A percentile compares a stretch with the other conserved stretches of the same genome.
Evolutionary conservation across 441 rosid species (phyloP).

Genomic region (Pelargonium australe): DNA sequence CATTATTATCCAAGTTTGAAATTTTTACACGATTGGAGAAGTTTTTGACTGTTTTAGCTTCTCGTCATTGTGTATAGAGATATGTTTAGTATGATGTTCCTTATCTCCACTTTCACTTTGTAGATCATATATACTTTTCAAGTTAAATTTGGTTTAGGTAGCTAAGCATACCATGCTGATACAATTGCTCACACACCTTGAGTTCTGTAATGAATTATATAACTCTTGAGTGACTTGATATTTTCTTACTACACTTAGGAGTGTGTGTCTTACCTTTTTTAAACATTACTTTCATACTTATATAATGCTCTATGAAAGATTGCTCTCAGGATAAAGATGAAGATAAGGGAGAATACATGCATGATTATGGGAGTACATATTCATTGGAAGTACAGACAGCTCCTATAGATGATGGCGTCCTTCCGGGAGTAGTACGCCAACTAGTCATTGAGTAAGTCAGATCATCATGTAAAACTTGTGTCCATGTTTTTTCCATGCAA

Average conservation of each 20-base stretch:
- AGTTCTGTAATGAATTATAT: no score
- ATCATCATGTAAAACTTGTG: neutral
- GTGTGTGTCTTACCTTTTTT: no score
- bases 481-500: neutral
- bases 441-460: conserved; percentile 65
- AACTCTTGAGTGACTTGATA: no score
- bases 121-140: neutral
- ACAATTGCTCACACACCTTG: neutral
- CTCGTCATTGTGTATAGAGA: no score
- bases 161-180: neutral
- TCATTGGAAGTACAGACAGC: conserved; percentile 74
- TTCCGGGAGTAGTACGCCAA: conserved; percentile 76
- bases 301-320: conserved; percentile 1
- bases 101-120: neutral
- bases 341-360: conserved; percentile 23
- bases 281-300: neutral
- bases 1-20: neutral
- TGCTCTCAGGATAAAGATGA: conserved; percentile 36
- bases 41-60: neutral
- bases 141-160: neutral
- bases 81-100: neutral
- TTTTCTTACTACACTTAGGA: no score
- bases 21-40: neutral
- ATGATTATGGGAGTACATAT: conserved; percentile 20
- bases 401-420: conserved; percentile 66